Base-by-base conservation (phyloP, 495 filamentous ascomycete species). In the Talaromyces proteolyticus region DNA sequence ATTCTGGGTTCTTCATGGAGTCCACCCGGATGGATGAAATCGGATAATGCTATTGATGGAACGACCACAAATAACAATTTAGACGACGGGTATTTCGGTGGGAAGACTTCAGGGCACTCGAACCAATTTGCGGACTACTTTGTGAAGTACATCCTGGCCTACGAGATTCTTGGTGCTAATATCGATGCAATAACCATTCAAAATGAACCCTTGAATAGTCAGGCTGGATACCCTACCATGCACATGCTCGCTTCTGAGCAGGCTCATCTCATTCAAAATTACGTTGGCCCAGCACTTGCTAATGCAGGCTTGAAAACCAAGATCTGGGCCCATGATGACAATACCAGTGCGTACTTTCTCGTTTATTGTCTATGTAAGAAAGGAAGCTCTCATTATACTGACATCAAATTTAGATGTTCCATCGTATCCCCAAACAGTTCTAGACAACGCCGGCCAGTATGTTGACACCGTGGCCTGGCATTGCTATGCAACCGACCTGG, bases 21-120 rank as follows among this genome's bases (percentile, higher is more conserved):
- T 42, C 61, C 75, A 0, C 78, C 78, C 1, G 78, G 70, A 0
- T 82, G 78, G 78, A 81, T 82, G 78, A 78, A 82, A 56, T 51
- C 75, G 23, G 75, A 80, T 47, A 59, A 64, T 21, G 74, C 69
- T 38, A 68, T 78, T n/a, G 67, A 69, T 23, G 75, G 75, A 16
- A 68, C 56, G 21, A 70, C 72, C 0, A 61, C 56, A 20, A 68
- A 77, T 52, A 81, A 81, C 56, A 72, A 72, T 49, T 61, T 81
- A 23, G 73, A 82, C 55, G 61, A 68, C 42, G 63, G 68, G 14
- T 66, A 47, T 29, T 20, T 47, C 25, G 17, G 44, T 19, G 14
- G 43, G 21, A 17, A 29, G 43, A n/a, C n/a, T 17, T 10, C 43
- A 14, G 44, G 44, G 7, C 37, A 66, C 24, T 65, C 69, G 21